phyloP scores from a whole-genome alignment of 148 eudicot species.

The Cornus florida region DNA sequence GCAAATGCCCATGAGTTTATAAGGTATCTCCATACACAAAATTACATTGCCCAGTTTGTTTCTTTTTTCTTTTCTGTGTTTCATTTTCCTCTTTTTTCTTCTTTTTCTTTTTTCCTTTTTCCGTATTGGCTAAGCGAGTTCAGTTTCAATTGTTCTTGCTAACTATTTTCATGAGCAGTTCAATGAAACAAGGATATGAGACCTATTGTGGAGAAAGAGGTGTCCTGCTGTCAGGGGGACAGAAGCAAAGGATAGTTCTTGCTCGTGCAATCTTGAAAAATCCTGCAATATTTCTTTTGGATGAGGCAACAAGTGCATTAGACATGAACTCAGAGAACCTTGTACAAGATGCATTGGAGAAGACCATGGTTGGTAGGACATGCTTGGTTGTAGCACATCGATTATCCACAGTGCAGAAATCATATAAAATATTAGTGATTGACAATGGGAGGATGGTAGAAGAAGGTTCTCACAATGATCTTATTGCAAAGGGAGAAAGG shows the following conservation, averaged over 20 bases:
- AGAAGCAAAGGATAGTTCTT: slow-evolving; percentile 42
- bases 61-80: background rate
- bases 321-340: slow-evolving; percentile 34
- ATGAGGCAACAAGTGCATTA: slow-evolving; percentile 48
- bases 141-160: too few relatives aligned
- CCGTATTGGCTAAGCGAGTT: background rate
- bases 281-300: slow-evolving; percentile 43
- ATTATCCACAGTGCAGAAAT: slow-evolving; percentile 29
- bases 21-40: slow-evolving; percentile 14
- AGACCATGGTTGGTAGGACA: slow-evolving; percentile 40
- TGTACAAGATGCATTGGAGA: slow-evolving; percentile 45
- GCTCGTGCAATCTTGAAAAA: slow-evolving; percentile 48
- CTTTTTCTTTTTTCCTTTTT: background rate
- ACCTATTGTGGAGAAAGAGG: slow-evolving; percentile 51
- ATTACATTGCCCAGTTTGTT: background rate
- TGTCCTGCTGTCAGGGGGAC: slow-evolving; percentile 44
- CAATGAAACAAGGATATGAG: slow-evolving; percentile 37
- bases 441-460: slow-evolving; percentile 33
- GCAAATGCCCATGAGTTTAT: slow-evolving; percentile 48
- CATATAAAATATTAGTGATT: slow-evolving; percentile 30
- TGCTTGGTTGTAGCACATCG: slow-evolving; percentile 47
- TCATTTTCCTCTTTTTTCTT: too few relatives aligned
- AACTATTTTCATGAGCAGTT: slow-evolving; percentile 9
- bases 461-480: slow-evolving; percentile 33
- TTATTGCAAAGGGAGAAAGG: slow-evolving; percentile 15